phyloP scores from a whole-genome alignment of 345 rosid genomes.

The Kernera saxatilis region DNA sequence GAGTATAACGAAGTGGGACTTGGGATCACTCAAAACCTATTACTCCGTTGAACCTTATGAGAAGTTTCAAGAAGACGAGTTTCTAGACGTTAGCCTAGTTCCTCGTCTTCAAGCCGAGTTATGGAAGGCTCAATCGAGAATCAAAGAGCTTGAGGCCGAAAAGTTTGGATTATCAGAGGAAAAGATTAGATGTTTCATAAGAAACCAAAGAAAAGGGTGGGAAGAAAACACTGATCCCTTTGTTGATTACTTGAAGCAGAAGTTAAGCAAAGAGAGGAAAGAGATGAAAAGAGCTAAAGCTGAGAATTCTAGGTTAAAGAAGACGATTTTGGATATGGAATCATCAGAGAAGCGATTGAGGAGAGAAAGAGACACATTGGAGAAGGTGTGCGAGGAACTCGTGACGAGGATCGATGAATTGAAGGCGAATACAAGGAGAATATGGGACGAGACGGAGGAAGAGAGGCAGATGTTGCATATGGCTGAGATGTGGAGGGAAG shows the following conservation, averaged over 20 bases:
- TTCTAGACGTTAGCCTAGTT: not conserved
- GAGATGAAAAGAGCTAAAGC: slow-evolving; percentile 41
- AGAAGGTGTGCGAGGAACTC: slow-evolving; percentile 84
- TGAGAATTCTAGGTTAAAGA: slow-evolving; percentile 35
- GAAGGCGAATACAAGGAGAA: slow-evolving; percentile 49
- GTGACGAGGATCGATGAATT: slow-evolving; percentile 60
- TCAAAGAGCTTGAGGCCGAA: slow-evolving; percentile 26
- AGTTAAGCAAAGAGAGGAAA: slow-evolving; percentile 9
- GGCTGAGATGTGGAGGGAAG: slow-evolving; percentile 94
- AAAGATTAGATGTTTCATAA: not conserved
- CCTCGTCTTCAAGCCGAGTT: slow-evolving; percentile 18
- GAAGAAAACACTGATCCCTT: slow-evolving; percentile 1
- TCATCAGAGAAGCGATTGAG: slow-evolving; percentile 31
- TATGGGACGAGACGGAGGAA: slow-evolving; percentile 56
- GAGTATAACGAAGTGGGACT: slow-evolving; percentile 28
- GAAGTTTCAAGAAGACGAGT: slow-evolving; percentile 1
- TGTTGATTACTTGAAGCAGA: slow-evolving; percentile 20
- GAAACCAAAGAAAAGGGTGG: not conserved
- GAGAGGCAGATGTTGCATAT: slow-evolving; percentile 80
- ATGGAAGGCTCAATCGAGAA: slow-evolving; percentile 28
- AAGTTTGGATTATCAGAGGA: slow-evolving; percentile 3
- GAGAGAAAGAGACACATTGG: slow-evolving; percentile 64
- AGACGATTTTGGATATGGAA: slow-evolving; percentile 14
- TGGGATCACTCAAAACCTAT: slow-evolving; percentile 20
- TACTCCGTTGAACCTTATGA: slow-evolving; percentile 21